Conservation (phyloP, 306 rosid species). For the Quercus gilva region DNA sequence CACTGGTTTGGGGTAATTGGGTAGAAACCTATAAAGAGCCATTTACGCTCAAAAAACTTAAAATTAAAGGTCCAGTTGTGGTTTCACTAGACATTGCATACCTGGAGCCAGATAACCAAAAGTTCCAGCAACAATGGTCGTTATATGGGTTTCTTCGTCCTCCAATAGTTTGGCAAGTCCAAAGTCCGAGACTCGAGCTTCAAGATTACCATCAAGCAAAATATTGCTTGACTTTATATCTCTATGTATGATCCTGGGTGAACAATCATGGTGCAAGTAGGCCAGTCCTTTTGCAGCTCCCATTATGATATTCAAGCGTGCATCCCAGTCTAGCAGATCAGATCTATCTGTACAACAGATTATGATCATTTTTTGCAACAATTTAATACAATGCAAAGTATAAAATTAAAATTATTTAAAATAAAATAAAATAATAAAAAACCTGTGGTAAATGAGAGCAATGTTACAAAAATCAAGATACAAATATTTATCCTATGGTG, state of each 20-base stretch:
- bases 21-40: not conserved
- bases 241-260: conserved; percentile 94
- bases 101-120: conserved; percentile 99
- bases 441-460: not conserved
- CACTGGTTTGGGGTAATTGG: not conserved
- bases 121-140: conserved; percentile 98
- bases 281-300: conserved; percentile 99
- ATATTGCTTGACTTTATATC: conserved; percentile 98
- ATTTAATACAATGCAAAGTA: conserved; percentile 4
- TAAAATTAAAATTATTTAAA: not conserved
- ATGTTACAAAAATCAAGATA: not conserved
- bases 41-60: not conserved
- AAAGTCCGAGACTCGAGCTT: conserved; percentile 97
- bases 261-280: conserved; percentile 97
- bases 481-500: not conserved
- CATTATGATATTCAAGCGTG: conserved; percentile 89
- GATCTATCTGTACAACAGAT: conserved; percentile 63
- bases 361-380: conserved; percentile 9
- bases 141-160: conserved; percentile 95
- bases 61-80: not conserved
- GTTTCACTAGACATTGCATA: conserved; percentile 30
- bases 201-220: conserved; percentile 90
- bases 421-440: not conserved
- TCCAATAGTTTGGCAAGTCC: conserved; percentile 96
- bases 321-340: conserved; percentile 95